Percentiles rank a stretch among this genome's conserved stretches.
These are phyloP conservation scores for Discostella stelligera DNA, from an alignment of 352 stramenopile genomes.

Conservation along the genomic window DNA sequence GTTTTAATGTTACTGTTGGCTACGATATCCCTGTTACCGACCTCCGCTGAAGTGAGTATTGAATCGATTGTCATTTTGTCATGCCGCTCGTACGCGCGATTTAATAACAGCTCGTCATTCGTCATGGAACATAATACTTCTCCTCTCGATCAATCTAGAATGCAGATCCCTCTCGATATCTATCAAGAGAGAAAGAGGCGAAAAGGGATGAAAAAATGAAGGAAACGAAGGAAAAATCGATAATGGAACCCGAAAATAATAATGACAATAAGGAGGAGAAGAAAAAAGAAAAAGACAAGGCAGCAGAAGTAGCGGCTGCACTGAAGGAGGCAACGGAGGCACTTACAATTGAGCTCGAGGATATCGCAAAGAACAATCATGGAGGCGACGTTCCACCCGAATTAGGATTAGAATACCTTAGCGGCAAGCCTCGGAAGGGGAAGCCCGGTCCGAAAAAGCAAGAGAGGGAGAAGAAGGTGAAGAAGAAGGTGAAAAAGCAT, in stretches of 20 bases:
- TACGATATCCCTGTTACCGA: background rate
- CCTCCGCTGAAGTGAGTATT: conserved; percentile 12
- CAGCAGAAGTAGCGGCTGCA: background rate
- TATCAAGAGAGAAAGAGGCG: background rate
- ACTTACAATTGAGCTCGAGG: background rate
- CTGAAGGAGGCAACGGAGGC: background rate
- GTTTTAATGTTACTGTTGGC: conserved; percentile 22
- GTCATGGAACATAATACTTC: background rate
- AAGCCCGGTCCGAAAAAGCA: background rate
- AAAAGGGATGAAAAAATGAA: background rate
- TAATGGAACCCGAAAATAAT: background rate
- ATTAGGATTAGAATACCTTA: background rate
- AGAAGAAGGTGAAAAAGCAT: background rate
- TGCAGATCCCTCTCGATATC: background rate
- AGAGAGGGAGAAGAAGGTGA: background rate
- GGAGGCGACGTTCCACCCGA: background rate
- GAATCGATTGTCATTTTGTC: background rate
- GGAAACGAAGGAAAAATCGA: background rate
- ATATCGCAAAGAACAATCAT: background rate
- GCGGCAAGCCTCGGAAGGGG: background rate
- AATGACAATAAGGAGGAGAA: background rate
- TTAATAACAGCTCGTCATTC: background rate
- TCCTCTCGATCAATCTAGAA: background rate
- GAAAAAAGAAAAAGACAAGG: conserved; percentile 1
- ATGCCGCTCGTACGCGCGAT: too few relatives aligned